These are phyloP conservation scores for Fomitopsis palustris DNA, from an alignment of 1,284 basidiomycete species.

Conservation along the genomic window DNA sequence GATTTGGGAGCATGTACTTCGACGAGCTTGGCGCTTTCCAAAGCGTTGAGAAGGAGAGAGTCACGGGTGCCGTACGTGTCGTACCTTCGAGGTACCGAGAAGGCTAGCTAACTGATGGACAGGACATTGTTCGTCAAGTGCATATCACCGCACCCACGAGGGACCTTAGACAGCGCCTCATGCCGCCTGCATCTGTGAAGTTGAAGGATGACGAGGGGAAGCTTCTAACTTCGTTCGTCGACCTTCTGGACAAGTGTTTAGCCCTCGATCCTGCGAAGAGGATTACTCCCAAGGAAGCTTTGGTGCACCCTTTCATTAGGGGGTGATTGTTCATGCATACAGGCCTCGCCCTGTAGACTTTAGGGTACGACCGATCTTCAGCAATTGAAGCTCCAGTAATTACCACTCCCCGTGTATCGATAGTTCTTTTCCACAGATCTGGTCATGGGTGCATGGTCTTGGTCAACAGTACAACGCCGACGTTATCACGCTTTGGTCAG, in stretches of 20 bases:
- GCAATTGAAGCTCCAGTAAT: neutral
- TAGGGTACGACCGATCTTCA: neutral
- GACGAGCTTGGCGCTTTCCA: slow-evolving; percentile 86
- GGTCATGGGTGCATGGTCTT: neutral
- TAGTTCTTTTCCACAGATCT: neutral
- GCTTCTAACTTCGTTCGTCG: slow-evolving; percentile 81
- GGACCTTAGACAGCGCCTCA: slow-evolving; percentile 79
- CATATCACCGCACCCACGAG: slow-evolving; percentile 81
- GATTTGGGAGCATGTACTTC: slow-evolving; percentile 91
- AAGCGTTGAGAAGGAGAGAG: slow-evolving; percentile 79
- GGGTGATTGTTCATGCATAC: slow-evolving; percentile 36
- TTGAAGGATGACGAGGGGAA: slow-evolving; percentile 89
- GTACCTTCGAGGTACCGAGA: slow-evolving; percentile 6
- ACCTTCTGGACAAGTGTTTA: slow-evolving; percentile 90
- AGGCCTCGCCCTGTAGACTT: neutral
- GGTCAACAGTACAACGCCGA: neutral
- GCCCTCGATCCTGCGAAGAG: slow-evolving; percentile 86
- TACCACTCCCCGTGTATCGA: neutral
- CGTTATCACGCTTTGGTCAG: neutral
- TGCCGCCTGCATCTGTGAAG: slow-evolving; percentile 76
- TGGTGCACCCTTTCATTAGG: slow-evolving; percentile 84
- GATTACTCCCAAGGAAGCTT: slow-evolving; percentile 84
- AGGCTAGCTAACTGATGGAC: slow-evolving; percentile 15
- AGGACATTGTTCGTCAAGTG: slow-evolving; percentile 82
- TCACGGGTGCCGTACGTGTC: slow-evolving; percentile 73